Percentiles rank a stretch among this genome's conserved stretches.
Conservation (phyloP, 768 basidiomycete species). For the Lactarius vividus region DNA sequence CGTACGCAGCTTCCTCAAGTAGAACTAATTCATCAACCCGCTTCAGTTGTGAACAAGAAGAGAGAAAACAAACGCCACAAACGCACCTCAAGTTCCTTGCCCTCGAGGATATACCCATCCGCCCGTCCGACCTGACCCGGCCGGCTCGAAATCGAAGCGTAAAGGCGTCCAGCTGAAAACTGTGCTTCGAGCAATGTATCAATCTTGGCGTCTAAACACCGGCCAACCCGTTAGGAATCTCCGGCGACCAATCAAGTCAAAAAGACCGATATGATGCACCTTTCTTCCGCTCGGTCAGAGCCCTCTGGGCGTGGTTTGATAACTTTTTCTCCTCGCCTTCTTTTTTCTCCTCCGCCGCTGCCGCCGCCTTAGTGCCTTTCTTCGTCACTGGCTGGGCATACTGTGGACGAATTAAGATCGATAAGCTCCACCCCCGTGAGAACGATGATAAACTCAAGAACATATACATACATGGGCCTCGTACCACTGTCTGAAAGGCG, state of each 20-base stretch:
- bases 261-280: conserved; percentile 44
- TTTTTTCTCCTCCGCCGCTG: conserved; percentile 52
- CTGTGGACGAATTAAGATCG: conserved; percentile 40
- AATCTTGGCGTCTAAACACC: conserved; percentile 73
- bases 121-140: conserved; percentile 96
- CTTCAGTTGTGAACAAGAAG: not conserved
- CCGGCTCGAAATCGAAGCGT: conserved; percentile 89
- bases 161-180: conserved; percentile 93
- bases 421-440: conserved; percentile 12
- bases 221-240: conserved; percentile 13
- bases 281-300: conserved; percentile 87
- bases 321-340: conserved; percentile 65
- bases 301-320: conserved; percentile 89
- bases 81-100: conserved; percentile 93
- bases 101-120: conserved; percentile 97
- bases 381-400: conserved; percentile 95
- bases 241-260: conserved; percentile 2
- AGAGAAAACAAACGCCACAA: not conserved
- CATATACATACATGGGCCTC: conserved; percentile 82
- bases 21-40: conserved; percentile 61
- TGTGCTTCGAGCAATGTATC: conserved; percentile 87
- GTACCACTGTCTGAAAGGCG: conserved; percentile 99
- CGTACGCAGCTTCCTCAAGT: conserved; percentile 88
- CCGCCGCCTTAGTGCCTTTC: conserved; percentile 66
- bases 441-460: conserved; percentile 1